Percentiles rank a stretch among this genome's conserved stretches.
Conservation (phyloP, 257 asterid genomes). For the Nicotiana undulata region DNA sequence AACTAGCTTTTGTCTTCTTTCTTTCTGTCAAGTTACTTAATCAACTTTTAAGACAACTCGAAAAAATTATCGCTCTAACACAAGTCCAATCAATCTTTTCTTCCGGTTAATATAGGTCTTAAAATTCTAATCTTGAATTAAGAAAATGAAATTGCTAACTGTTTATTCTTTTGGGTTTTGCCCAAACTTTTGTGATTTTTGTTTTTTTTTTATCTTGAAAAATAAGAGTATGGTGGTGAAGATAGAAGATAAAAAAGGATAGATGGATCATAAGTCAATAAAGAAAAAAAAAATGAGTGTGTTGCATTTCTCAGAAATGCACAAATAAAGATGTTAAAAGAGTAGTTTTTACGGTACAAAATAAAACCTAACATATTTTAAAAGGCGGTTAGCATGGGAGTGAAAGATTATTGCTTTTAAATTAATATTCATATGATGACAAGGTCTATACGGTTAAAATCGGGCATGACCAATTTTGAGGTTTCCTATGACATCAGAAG, state of each 20-base stretch:
- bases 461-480: too few relatives aligned
- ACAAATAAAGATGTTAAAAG: background rate
- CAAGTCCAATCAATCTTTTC: slow-evolving; percentile 1
- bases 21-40: background rate
- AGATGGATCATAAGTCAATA: background rate
- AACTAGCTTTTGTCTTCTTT: background rate
- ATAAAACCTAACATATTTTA: background rate
- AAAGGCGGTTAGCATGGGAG: too few relatives aligned
- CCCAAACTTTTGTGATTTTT: background rate
- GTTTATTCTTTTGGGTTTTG: background rate
- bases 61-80: background rate
- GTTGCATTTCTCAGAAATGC: background rate
- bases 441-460: too few relatives aligned
- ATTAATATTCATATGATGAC: too few relatives aligned
- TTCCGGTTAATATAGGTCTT: background rate
- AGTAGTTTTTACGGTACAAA: background rate
- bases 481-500: too few relatives aligned
- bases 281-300: background rate
- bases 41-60: background rate
- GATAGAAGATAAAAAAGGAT: background rate
- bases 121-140: background rate
- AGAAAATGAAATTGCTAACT: background rate
- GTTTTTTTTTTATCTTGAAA: background rate
- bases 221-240: too few relatives aligned
- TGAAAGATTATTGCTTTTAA: too few relatives aligned